These are phyloP conservation scores for Paraleonurus japonicus DNA, from an alignment of 257 asterid species.

Conservation along the genomic window DNA sequence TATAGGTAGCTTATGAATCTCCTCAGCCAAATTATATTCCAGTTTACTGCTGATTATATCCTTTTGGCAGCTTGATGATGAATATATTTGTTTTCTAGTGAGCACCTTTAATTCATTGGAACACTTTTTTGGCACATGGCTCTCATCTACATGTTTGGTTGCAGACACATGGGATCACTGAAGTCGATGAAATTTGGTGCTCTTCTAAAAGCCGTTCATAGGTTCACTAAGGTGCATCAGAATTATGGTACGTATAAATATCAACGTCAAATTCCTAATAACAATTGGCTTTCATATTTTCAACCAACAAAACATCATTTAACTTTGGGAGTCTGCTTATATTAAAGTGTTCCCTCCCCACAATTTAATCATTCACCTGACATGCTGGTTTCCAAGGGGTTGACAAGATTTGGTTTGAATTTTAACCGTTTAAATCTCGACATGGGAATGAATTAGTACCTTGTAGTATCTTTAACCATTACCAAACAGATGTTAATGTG, in stretches of 20 bases:
- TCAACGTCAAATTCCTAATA: constrained; percentile 5
- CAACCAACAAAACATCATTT: neutral
- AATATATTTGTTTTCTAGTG: neutral
- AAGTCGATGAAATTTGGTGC: constrained; percentile 68
- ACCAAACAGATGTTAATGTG: neutral
- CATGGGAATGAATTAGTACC: neutral
- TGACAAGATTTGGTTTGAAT: neutral
- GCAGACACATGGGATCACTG: constrained; percentile 69
- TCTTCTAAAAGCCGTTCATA: constrained; percentile 68
- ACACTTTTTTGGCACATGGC: neutral
- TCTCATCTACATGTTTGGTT: constrained; percentile 6
- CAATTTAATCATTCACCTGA: neutral
- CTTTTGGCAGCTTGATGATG: neutral
- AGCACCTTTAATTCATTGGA: neutral
- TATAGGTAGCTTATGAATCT: neutral
- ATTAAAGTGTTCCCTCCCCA: neutral
- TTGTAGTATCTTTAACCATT: neutral
- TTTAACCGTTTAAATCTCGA: too few relatives aligned
- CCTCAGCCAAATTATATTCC: neutral
- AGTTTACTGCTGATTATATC: neutral
- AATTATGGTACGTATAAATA: constrained; percentile 60
- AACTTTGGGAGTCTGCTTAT: neutral
- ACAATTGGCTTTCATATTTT: neutral
- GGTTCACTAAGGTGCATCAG: constrained; percentile 77
- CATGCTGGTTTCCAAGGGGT: too few relatives aligned